Conservation (phyloP, 108 stramenopile species). For the Nitzschia sp. region DNA sequence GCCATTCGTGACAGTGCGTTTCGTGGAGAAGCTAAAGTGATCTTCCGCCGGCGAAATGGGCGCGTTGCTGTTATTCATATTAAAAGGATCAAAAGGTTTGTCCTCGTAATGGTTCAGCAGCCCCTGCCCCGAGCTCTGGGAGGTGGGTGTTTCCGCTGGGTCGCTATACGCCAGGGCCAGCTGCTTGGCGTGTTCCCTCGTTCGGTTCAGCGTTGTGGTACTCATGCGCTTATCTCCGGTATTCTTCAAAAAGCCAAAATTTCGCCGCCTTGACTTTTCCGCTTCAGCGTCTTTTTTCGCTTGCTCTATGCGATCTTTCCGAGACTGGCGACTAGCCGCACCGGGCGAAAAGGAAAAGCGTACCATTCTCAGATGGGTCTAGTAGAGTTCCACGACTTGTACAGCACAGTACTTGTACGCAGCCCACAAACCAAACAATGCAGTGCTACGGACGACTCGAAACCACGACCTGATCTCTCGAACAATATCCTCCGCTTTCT, state of each 20-base stretch:
- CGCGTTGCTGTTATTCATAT: background rate
- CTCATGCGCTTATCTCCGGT: constrained; percentile 9
- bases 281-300: constrained; percentile 12
- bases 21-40: constrained; percentile 1
- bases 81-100: constrained; percentile 21
- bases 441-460: too few relatives aligned
- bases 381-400: too few relatives aligned
- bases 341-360: constrained; percentile 9
- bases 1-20: background rate
- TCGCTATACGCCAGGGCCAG: constrained; percentile 25
- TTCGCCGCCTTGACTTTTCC: constrained; percentile 26
- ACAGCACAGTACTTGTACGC: too few relatives aligned
- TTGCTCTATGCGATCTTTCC: constrained; percentile 15
- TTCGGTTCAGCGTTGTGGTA: background rate
- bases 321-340: background rate
- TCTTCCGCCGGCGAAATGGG: background rate
- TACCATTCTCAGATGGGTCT: too few relatives aligned
- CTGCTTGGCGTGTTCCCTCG: constrained; percentile 32
- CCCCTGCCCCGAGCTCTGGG: background rate
- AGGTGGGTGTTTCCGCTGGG: constrained; percentile 6
- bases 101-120: background rate
- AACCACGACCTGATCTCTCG: too few relatives aligned
- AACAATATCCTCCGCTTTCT: too few relatives aligned
- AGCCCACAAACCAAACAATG: too few relatives aligned
- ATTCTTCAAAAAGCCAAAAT: constrained; percentile 33